Conservation (phyloP, 176 grass and related monocot species). For the Olyra latifolia region DNA sequence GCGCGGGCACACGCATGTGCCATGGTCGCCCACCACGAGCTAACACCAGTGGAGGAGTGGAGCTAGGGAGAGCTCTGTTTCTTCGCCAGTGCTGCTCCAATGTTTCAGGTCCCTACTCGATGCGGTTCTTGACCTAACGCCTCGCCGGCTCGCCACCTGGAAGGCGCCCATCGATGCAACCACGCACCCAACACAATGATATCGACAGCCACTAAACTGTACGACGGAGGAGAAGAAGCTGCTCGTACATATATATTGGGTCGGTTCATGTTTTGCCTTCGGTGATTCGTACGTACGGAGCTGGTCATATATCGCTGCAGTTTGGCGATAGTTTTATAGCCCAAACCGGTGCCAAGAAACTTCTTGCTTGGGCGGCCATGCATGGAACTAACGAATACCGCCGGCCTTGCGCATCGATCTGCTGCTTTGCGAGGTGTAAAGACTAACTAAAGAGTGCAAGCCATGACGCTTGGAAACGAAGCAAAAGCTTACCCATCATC, state of each 20-base stretch:
- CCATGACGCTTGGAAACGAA: not conserved
- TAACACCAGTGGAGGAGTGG: too few species aligned
- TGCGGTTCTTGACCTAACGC: not conserved
- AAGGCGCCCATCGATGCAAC: not conserved
- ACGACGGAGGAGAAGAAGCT: not conserved
- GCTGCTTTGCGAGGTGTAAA: not conserved
- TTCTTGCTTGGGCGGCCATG: not conserved
- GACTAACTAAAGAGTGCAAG: not conserved
- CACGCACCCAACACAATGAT: not conserved
- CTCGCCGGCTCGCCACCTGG: not conserved
- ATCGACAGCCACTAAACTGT: not conserved
- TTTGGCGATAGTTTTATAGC: not conserved
- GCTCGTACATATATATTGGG: not conserved
- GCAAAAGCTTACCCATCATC: not conserved
- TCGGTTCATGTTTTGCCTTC: not conserved
- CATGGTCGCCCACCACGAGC: not conserved
- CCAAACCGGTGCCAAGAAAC: not conserved
- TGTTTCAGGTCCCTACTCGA: conserved; percentile 14
- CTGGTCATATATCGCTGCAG: not conserved
- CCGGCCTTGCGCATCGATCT: not conserved
- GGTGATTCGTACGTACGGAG: not conserved
- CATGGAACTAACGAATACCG: not conserved
- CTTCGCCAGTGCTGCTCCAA: not conserved
- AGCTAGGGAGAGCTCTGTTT: too few species aligned
- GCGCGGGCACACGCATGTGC: not conserved